phyloP scores from a whole-genome alignment of 192 early-diverging fungal genomes.

The Coemansia sp. region DNA sequence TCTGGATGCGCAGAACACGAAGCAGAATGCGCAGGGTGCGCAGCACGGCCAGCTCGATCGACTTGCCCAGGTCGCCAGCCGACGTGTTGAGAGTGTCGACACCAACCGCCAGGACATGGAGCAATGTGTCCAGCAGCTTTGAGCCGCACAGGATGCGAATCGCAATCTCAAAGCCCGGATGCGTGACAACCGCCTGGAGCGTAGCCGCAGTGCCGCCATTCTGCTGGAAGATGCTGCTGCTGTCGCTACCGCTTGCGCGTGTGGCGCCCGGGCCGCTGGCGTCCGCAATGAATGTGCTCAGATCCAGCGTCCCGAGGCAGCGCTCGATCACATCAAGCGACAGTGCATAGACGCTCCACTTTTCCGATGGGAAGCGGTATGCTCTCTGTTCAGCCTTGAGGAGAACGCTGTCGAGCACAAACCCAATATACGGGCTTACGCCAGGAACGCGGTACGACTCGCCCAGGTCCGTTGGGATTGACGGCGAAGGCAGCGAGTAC shows the following conservation, averaged over 20 bases:
- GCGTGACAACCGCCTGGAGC: slow-evolving; percentile 57
- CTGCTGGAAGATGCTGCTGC: slow-evolving; percentile 2
- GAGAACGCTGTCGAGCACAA: slow-evolving; percentile 84
- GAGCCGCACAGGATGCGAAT: slow-evolving; percentile 75
- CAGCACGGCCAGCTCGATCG: slow-evolving; percentile 35
- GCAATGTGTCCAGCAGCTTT: slow-evolving; percentile 66
- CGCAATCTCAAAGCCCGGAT: slow-evolving; percentile 86
- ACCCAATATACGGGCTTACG: slow-evolving; percentile 73
- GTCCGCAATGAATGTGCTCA: slow-evolving; percentile 50
- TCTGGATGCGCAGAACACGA: slow-evolving; percentile 72
- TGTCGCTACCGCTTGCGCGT: background rate
- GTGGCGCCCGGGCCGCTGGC: background rate
- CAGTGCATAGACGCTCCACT: slow-evolving; percentile 68
- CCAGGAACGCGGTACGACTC: slow-evolving; percentile 68
- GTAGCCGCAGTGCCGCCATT: slow-evolving; percentile 12
- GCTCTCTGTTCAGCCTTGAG: slow-evolving; percentile 69
- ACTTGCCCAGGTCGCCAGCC: slow-evolving; percentile 21
- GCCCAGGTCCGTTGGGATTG: slow-evolving; percentile 68
- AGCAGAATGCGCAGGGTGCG: slow-evolving; percentile 63
- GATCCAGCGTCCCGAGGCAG: slow-evolving; percentile 74
- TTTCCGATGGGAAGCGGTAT: slow-evolving; percentile 67
- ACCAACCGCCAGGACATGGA: slow-evolving; percentile 65
- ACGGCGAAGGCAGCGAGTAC: slow-evolving; percentile 37
- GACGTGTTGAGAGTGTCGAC: slow-evolving; percentile 61
- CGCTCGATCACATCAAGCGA: slow-evolving; percentile 75